Base-by-base conservation (phyloP, 2,329 filamentous ascomycete genomes). In the Erysiphe pulchra region DNA sequence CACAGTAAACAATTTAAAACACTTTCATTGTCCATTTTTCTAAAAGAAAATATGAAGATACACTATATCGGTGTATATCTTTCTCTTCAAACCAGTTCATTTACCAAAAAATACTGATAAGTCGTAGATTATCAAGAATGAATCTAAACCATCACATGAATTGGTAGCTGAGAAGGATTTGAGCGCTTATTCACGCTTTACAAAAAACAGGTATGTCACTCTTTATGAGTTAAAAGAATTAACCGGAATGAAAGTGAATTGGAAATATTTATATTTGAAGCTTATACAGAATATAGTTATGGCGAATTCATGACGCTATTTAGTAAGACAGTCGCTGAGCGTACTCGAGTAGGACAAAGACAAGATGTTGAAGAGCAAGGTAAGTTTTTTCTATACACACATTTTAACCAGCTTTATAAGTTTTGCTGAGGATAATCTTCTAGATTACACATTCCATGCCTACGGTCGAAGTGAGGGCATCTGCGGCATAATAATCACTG, bases 331-430 rank as follows among this genome's bases (percentile, higher is more conserved):
- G 79, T 94, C 43, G 87, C 87, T 50, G 82, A 92, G 63, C 72
- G 82, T 55, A 93, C 84, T 49, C 68, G 69, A 49, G 73, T 78
- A n/a, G 84, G 80, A 46, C 76, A 85, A 62, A 70, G 83, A 59
- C 81, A 92, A 62, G 82, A 85, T 59, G 77, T 92, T 47, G 80
- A 92, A 63, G 76, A 90, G 62, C 73, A 85, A 66, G 75, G 76
- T 76, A 64, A 51, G 60, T 50, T 41, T 33, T 33, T 46, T 45
- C 16, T 36, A 16, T 31, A 18, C 14, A 18, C 14, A 36, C 40
- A n/a, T 13, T 10, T n/a, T 10, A 7, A 28, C 24, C 8, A 28
- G 24, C 24, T 28, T 6, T 28, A 8, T 28, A 6, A 28, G 24
- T 9, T 28, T 9, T 28, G 7, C 24, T 28, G 8, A 28, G 24